Evolutionary conservation across 148 eudicot genomes (phyloP).

Genomic region (Vaccinium vitisidaea): DNA sequence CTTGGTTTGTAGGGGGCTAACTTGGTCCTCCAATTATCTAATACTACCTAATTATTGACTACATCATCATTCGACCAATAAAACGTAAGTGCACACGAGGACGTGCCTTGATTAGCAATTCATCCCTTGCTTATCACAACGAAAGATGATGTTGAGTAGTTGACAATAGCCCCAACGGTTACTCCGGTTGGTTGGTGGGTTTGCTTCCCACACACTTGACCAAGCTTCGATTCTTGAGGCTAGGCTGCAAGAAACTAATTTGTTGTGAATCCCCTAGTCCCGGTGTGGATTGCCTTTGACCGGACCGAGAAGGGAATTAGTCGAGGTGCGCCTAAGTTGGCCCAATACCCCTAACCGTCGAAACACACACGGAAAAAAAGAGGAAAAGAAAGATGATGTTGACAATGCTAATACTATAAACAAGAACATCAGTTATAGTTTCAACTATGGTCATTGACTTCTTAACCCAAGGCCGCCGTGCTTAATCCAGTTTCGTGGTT

Average conservation of each 20-base stretch:
- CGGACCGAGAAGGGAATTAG: too few species aligned
- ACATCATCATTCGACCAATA: slow-evolving; percentile 18
- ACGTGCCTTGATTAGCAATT: slow-evolving; percentile 27
- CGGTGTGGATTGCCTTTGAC: too few species aligned
- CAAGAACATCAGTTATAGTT: not conserved
- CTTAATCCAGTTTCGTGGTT: not conserved
- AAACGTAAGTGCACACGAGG: slow-evolving; percentile 14
- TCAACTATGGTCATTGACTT: not conserved
- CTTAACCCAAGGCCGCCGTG: not conserved
- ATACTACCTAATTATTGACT: slow-evolving; percentile 1
- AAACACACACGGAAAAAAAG: too few species aligned
- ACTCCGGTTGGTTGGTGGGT: too few species aligned
- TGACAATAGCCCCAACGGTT: too few species aligned
- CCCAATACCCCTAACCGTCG: too few species aligned
- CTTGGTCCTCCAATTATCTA: slow-evolving; percentile 20
- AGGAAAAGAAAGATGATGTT: not conserved
- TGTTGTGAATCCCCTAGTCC: too few species aligned
- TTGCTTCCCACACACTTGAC: too few species aligned
- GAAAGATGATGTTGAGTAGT: not conserved
- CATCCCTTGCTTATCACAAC: slow-evolving; percentile 27
- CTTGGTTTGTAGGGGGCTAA: slow-evolving; percentile 41
- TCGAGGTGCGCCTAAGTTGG: too few species aligned
- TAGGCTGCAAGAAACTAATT: too few species aligned
- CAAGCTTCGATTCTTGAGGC: too few species aligned
- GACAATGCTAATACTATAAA: not conserved